phyloP scores from a whole-genome alignment of 169 alveolate species.

The Cryptosporidium ubiquitum region DNA sequence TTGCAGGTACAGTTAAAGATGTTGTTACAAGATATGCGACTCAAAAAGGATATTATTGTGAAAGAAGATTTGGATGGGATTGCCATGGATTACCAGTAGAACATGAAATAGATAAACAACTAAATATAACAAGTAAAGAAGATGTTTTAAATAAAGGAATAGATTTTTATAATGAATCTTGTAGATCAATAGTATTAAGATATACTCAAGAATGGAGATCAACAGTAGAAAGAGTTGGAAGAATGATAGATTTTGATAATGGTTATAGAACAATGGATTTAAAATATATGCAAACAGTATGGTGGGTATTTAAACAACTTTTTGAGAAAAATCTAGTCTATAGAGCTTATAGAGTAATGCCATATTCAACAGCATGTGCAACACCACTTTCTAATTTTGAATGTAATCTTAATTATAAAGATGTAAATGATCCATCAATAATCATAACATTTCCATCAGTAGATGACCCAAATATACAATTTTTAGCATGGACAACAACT shows the following conservation, averaged over 20 bases:
- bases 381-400: conserved; percentile 98
- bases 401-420: conserved; percentile 93
- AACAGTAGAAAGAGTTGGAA: conserved; percentile 92
- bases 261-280: conserved; percentile 98
- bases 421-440: conserved; percentile 95
- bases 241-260: conserved; percentile 99
- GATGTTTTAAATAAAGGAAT: conserved; percentile 93
- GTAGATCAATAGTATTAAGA: conserved; percentile 95
- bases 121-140: conserved; percentile 88
- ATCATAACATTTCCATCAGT: conserved; percentile 91
- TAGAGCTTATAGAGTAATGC: conserved; percentile 98
- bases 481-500: conserved; percentile 99
- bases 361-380: conserved; percentile 96
- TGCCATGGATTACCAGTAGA: conserved; percentile 99
- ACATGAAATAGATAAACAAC: conserved; percentile 94
- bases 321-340: conserved; percentile 93
- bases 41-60: conserved; percentile 95
- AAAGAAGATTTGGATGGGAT: conserved; percentile 99
- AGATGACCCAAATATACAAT: conserved; percentile 82
- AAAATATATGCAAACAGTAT: conserved; percentile 97
- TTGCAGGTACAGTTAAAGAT: conserved; percentile 99
- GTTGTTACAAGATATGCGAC: conserved; percentile 98
- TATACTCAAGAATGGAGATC: conserved; percentile 94
- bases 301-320: conserved; percentile 93
- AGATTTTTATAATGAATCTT: conserved; percentile 87